Conservation (phyloP, 768 basidiomycete genomes). For the Lentinula raphanica region DNA sequence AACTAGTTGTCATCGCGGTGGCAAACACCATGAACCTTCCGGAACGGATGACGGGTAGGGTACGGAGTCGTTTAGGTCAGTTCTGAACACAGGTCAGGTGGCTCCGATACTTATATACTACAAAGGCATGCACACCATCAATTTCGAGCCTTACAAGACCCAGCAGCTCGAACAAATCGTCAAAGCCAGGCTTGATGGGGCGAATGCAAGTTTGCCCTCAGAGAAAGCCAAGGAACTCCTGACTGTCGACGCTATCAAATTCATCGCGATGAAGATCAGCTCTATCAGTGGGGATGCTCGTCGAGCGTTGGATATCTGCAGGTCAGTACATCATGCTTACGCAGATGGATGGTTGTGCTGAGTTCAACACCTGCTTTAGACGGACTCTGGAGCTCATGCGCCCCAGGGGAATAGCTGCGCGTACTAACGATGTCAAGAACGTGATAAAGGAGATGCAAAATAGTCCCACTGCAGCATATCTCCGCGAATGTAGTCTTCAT, state of each 20-base stretch:
- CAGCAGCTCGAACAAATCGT: conserved; percentile 82
- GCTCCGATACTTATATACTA: neutral
- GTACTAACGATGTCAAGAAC: conserved; percentile 65
- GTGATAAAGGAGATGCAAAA: conserved; percentile 87
- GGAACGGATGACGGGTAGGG: conserved; percentile 88
- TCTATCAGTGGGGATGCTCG: conserved; percentile 92
- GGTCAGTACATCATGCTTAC: conserved; percentile 33
- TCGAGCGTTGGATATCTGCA: conserved; percentile 87
- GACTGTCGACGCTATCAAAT: conserved; percentile 67
- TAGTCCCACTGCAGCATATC: conserved; percentile 80
- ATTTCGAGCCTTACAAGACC: conserved; percentile 85
- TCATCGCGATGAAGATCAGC: conserved; percentile 68
- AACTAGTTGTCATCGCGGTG: conserved; percentile 91
- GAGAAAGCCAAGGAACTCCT: conserved; percentile 47
- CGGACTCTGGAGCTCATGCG: conserved; percentile 81
- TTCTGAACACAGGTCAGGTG: neutral
- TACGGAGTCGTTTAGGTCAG: conserved; percentile 85
- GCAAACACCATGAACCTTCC: conserved; percentile 99
- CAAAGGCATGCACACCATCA: conserved; percentile 83
- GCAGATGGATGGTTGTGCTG: neutral
- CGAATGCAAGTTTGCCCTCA: conserved; percentile 44
- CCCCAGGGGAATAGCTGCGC: conserved; percentile 44
- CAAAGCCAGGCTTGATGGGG: conserved; percentile 66
- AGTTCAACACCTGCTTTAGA: conserved; percentile 27
- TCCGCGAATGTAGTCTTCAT: conserved; percentile 80